A percentile compares a stretch with the other conserved stretches of the same genome.
These are phyloP conservation scores for Saururus chinensis DNA, from an alignment of 164 flowering plant species.

Conservation along the genomic window DNA sequence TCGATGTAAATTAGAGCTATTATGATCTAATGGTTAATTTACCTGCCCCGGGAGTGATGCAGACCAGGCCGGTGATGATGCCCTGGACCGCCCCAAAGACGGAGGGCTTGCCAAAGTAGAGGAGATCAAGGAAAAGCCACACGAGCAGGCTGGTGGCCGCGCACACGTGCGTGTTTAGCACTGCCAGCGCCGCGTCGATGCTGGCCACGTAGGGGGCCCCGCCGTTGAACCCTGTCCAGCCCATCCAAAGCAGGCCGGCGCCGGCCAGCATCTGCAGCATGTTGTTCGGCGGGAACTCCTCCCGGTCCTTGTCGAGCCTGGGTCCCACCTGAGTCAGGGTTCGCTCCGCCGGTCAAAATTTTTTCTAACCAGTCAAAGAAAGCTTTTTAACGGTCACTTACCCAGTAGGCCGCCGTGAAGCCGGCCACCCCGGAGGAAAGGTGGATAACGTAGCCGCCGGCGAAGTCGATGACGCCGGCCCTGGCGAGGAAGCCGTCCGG, in stretches of 20 bases:
- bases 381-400: neutral
- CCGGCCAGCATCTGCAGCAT: constrained; percentile 10
- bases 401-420: constrained; percentile 13
- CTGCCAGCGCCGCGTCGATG: constrained; percentile 12
- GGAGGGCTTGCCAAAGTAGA: constrained; percentile 11
- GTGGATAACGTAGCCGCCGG: constrained; percentile 12
- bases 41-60: constrained; percentile 13
- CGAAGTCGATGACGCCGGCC: constrained; percentile 12
- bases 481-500: constrained; percentile 8
- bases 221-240: constrained; percentile 15
- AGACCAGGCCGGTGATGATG: constrained; percentile 10
- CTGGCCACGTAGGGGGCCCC: constrained; percentile 10
- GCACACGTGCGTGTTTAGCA: constrained; percentile 9
- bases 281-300: constrained; percentile 12
- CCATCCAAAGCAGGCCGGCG: constrained; percentile 15
- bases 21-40: neutral
- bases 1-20: too few species aligned
- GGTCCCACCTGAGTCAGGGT: constrained; percentile 8
- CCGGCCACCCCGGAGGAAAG: constrained; percentile 12
- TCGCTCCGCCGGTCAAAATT: too few species aligned
- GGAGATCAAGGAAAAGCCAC: constrained; percentile 10
- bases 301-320: constrained; percentile 8
- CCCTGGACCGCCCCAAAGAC: constrained; percentile 15
- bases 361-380: too few species aligned
- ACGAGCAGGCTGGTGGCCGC: constrained; percentile 11